Base-by-base conservation (phyloP, 148 eudicot genomes). In the Rhododendron kiyosumense region DNA sequence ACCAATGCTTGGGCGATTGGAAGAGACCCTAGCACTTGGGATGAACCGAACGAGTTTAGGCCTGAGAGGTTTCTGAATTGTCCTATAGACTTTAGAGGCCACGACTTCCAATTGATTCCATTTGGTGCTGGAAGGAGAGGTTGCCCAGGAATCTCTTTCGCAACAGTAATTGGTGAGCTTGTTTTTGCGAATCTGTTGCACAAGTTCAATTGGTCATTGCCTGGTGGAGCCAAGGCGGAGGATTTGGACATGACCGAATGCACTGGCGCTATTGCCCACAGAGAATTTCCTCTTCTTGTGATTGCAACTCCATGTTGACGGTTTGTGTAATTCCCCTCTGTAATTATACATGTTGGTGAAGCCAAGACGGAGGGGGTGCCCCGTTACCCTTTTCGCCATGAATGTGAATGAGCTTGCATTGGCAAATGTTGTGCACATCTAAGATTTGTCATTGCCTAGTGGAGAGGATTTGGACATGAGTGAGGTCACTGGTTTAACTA, bases 51-150 rank as follows among this genome's bases (percentile, higher is more conserved):
- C 1, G 76, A 71, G 38, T 71, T 71, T 71, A 71, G 76, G 76
- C 76, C 76, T 30, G 76, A 71, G 36, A 71, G 76, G 76, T 71
- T 71, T 71, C 38, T 71, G 76, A 30, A 71, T 30, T 28, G 18
- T 71, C 38, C 76, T 28, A 71, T 71, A 71, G 76, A 71, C 76
- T 71, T 71, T 14, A 71, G 76, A 71, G 76, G 76, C 76, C 76
- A 71, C 5, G 76, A 71, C 76, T 71, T 71, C 18, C 76, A 30
- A 71, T 71, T 71, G 38, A 71, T 71, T 71, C 76, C 76, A 12
- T 71, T 71, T 71, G 76, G 76, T 71, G 36, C 76, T 30, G 76
- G 38, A 71, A 71, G 76, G 76, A 71, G 76, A 71, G 38, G 76
- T 71, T 71, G 76, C 36, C 76, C 76, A 28, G 76, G 38, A 30